Evolutionary conservation across 2,329 filamentous ascomycete genomes (phyloP).

Genomic region (Epichloe aotearoae): DNA sequence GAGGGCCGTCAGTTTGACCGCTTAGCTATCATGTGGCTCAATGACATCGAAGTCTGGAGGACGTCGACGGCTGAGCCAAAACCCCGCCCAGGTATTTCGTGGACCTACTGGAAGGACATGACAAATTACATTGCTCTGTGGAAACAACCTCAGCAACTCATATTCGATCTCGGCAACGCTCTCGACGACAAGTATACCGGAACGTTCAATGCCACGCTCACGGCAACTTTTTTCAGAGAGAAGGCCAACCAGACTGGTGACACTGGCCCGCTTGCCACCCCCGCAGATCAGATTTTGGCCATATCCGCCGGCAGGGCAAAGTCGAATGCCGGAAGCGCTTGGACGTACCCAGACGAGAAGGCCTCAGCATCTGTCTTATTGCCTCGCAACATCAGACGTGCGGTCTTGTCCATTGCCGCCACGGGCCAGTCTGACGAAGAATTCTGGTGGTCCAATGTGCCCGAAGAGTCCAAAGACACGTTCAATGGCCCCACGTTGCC

Average conservation of each 20-base stretch:
- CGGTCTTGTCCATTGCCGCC: slow-evolving; percentile 63
- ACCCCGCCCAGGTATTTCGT: slow-evolving; percentile 49
- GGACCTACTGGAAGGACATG: slow-evolving; percentile 71
- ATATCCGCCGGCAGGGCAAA: slow-evolving; percentile 42
- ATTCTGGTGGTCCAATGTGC: slow-evolving; percentile 76
- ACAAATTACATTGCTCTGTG: slow-evolving; percentile 57
- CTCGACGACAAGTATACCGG: slow-evolving; percentile 59
- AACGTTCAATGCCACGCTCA: slow-evolving; percentile 59
- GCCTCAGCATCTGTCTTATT: slow-evolving; percentile 47
- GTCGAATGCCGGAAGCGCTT: slow-evolving; percentile 41
- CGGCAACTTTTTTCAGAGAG: slow-evolving; percentile 51
- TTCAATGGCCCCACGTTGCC: slow-evolving; percentile 48
- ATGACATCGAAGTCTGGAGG: slow-evolving; percentile 68
- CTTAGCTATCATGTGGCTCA: slow-evolving; percentile 61
- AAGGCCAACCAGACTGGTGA: background rate
- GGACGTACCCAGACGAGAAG: slow-evolving; percentile 49
- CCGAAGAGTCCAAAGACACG: slow-evolving; percentile 43
- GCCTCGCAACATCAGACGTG: slow-evolving; percentile 52
- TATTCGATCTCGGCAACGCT: slow-evolving; percentile 68
- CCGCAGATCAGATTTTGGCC: slow-evolving; percentile 55
- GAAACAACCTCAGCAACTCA: slow-evolving; percentile 55
- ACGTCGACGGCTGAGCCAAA: slow-evolving; percentile 75
- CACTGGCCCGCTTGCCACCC: slow-evolving; percentile 7
- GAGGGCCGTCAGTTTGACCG: slow-evolving; percentile 64
- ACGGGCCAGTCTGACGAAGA: slow-evolving; percentile 67